Evolutionary conservation across 2,329 filamentous ascomycete species (phyloP).

Genomic region (Aspergillus fructus): DNA sequence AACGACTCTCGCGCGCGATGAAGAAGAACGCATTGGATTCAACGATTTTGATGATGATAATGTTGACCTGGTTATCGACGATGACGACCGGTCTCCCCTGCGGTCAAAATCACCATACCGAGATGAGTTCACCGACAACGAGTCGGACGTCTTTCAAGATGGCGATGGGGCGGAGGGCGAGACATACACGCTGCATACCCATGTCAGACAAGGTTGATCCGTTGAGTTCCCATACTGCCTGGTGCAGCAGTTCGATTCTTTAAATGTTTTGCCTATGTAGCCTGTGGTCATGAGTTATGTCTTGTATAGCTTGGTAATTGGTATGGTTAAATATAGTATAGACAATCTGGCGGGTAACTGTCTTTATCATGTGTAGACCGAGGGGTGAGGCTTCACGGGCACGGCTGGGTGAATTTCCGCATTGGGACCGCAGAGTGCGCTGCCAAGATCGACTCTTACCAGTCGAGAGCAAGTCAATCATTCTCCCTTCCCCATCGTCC

Average conservation of each 20-base stretch:
- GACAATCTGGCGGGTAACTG: neutral
- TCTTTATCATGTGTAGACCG: neutral
- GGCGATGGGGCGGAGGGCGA: conserved; percentile 41
- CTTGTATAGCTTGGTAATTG: neutral
- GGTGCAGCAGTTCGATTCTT: neutral
- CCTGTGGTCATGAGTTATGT: conserved; percentile 9
- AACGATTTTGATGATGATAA: conserved; percentile 40
- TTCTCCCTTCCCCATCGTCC: conserved; percentile 1
- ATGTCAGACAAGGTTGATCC: conserved; percentile 23
- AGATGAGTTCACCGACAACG: conserved; percentile 55
- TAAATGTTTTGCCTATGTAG: conserved; percentile 5
- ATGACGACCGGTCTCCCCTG: conserved; percentile 38
- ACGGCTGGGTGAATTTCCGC: conserved; percentile 8
- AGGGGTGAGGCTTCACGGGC: neutral
- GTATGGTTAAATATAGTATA: neutral
- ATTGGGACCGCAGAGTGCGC: conserved; percentile 38
- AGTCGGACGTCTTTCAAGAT: conserved; percentile 49
- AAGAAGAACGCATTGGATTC: conserved; percentile 45
- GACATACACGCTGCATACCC: conserved; percentile 42
- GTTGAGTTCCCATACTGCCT: neutral
- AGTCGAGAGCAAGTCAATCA: conserved; percentile 19
- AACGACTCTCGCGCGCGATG: conserved; percentile 41
- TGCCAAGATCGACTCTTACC: conserved; percentile 14
- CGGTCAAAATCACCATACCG: conserved; percentile 46
- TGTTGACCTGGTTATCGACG: conserved; percentile 45